phyloP scores from a whole-genome alignment of 176 grass and related monocot species.

The Triticum turgidum region DNA sequence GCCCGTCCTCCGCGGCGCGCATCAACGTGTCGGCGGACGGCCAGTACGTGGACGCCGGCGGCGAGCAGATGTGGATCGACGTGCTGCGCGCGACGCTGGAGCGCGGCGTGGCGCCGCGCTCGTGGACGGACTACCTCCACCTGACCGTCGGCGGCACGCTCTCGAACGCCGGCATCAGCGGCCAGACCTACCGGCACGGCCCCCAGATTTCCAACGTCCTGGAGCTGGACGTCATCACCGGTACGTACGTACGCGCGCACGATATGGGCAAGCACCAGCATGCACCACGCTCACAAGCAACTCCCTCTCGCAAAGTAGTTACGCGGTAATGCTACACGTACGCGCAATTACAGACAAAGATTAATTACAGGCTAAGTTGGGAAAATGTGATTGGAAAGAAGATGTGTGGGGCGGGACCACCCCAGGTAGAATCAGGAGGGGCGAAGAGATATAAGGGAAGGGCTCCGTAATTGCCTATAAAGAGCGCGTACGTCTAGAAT shows the following conservation, averaged over 20 bases:
- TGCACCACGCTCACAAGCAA: conserved; percentile 23
- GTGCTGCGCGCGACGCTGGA: conserved; percentile 52
- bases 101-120: conserved; percentile 56
- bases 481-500: too few species aligned
- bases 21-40: conserved; percentile 58
- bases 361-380: too few species aligned
- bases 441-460: too few species aligned
- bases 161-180: conserved; percentile 91
- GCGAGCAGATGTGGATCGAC: conserved; percentile 86
- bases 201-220: conserved; percentile 80
- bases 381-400: too few species aligned
- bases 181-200: conserved; percentile 70
- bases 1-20: background rate
- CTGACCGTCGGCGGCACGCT: conserved; percentile 91
- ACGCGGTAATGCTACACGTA: background rate
- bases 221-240: conserved; percentile 92
- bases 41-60: conserved; percentile 79
- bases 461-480: too few species aligned
- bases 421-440: too few species aligned
- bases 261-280: background rate
- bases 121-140: conserved; percentile 91
- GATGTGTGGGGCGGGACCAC: too few species aligned
- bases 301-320: background rate
- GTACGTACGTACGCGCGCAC: conserved; percentile 55
- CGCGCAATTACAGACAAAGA: too few species aligned